Evolutionary conservation across 179 eudicot genomes (phyloP).

Genomic region (Silene coronaria): DNA sequence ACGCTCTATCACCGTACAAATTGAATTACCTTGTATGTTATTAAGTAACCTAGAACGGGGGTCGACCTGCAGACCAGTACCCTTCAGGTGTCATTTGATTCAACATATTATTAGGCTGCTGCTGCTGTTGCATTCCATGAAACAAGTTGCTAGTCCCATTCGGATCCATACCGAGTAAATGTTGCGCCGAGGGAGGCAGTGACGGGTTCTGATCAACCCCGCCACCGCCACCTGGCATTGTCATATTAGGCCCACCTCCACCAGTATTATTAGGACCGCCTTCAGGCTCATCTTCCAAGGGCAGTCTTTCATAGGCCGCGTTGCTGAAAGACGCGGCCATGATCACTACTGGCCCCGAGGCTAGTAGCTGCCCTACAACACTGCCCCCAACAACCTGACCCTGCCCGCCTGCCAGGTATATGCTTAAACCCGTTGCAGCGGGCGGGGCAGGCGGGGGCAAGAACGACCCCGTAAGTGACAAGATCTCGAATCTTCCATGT

Average conservation of each 20-base stretch:
- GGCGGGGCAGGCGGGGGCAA: conserved; percentile 40
- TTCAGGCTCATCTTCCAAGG: conserved; percentile 33
- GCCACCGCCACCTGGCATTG: conserved; percentile 27
- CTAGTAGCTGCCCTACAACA: conserved; percentile 32
- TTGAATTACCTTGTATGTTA: no score
- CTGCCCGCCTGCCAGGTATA: conserved; percentile 40
- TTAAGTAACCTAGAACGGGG: conserved; percentile 7
- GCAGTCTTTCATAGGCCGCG: conserved; percentile 39
- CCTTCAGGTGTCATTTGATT: conserved; percentile 34
- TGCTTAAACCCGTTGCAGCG: conserved; percentile 34
- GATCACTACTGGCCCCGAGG: conserved; percentile 34
- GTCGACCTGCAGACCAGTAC: conserved; percentile 30
- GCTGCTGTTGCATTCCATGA: conserved; percentile 27
- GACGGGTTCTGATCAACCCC: conserved; percentile 22
- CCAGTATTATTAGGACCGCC: conserved; percentile 8
- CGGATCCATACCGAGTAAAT: conserved; percentile 26
- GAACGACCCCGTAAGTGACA: conserved; percentile 32
- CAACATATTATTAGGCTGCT: conserved; percentile 16
- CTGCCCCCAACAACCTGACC: conserved; percentile 43
- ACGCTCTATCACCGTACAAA: not conserved
- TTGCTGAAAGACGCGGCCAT: conserved; percentile 41
- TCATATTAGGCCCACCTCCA: conserved; percentile 13
- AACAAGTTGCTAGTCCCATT: conserved; percentile 20
- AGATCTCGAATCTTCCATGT: conserved; percentile 38
- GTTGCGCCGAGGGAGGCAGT: conserved; percentile 14